A percentile compares a stretch with the other conserved stretches of the same genome.
Evolutionary conservation across 768 basidiomycete species (phyloP).

Genomic region (Collybia mongolica): DNA sequence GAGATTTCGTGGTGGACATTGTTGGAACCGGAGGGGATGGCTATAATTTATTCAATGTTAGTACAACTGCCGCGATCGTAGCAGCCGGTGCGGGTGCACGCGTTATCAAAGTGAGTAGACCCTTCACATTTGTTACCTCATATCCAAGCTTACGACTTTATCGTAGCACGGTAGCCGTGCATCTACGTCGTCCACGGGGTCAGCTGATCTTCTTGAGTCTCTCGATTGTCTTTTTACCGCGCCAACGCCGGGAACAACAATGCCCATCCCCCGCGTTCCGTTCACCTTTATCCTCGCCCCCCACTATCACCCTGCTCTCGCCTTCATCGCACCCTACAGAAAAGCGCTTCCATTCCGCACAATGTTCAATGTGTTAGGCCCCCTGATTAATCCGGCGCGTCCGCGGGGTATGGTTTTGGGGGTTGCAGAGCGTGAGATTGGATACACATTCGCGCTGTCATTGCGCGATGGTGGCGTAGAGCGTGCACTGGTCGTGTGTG

Average conservation of each 20-base stretch:
- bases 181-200: conserved; percentile 92
- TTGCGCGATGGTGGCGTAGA: conserved; percentile 72
- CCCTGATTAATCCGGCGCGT: conserved; percentile 86
- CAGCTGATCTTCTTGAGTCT: conserved; percentile 87
- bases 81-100: conserved; percentile 93
- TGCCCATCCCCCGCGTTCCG: conserved; percentile 63
- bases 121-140: neutral
- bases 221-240: conserved; percentile 76
- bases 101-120: conserved; percentile 76
- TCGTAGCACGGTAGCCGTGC: conserved; percentile 85
- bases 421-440: conserved; percentile 80
- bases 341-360: conserved; percentile 91
- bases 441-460: conserved; percentile 76
- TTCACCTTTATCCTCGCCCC: conserved; percentile 95
- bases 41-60: conserved; percentile 95
- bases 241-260: conserved; percentile 55
- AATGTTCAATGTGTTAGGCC: conserved; percentile 94
- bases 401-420: conserved; percentile 92
- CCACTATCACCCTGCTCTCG: conserved; percentile 88
- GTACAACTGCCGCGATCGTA: conserved; percentile 90
- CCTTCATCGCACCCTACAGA: conserved; percentile 79
- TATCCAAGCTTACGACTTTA: conserved; percentile 5
- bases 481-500: conserved; percentile 91
- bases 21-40: conserved; percentile 97
- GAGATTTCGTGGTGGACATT: conserved; percentile 74